Evolutionary conservation across 257 asterid genomes (phyloP).

Genomic region (Jasminum sambac): DNA sequence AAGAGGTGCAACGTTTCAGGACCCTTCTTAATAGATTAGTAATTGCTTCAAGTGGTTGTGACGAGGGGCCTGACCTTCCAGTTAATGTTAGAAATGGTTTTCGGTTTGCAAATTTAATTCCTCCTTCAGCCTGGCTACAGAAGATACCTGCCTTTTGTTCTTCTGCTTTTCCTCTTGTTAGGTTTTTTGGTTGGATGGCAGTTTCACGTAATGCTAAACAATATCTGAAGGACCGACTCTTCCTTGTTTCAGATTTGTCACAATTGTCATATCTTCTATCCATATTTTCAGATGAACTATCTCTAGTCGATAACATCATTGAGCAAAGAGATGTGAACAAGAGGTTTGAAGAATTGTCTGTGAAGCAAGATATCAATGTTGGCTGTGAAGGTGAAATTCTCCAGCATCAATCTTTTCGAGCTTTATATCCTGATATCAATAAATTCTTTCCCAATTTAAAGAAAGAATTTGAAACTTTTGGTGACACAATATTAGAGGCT

Average conservation of each 20-base stretch:
- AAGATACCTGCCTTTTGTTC: conserved; percentile 71
- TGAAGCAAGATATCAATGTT: conserved; percentile 27
- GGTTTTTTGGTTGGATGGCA: conserved; percentile 97
- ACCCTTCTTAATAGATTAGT: conserved; percentile 77
- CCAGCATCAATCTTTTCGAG: conserved; percentile 55
- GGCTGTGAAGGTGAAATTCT: conserved; percentile 39
- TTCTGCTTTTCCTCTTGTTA: conserved; percentile 75
- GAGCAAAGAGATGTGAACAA: conserved; percentile 45
- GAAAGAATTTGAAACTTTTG: conserved; percentile 80
- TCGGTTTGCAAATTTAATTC: conserved; percentile 80
- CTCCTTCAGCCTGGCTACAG: conserved; percentile 77
- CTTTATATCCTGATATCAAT: conserved; percentile 65
- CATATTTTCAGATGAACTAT: conserved; percentile 85
- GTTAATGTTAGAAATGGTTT: conserved; percentile 55
- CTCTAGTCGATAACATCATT: conserved; percentile 49
- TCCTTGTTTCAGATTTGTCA: conserved; percentile 81
- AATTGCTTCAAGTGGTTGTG: conserved; percentile 86
- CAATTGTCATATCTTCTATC: conserved; percentile 67
- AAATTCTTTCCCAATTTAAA: conserved; percentile 76
- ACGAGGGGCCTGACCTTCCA: conserved; percentile 54
- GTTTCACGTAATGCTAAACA: conserved; percentile 82
- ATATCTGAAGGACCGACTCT: conserved; percentile 77
- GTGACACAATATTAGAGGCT: conserved; percentile 88
- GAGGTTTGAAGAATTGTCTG: conserved; percentile 37
- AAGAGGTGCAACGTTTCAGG: conserved; percentile 73